Base-by-base conservation (phyloP, 148 eudicot genomes). In the Nyssa sinensis region DNA sequence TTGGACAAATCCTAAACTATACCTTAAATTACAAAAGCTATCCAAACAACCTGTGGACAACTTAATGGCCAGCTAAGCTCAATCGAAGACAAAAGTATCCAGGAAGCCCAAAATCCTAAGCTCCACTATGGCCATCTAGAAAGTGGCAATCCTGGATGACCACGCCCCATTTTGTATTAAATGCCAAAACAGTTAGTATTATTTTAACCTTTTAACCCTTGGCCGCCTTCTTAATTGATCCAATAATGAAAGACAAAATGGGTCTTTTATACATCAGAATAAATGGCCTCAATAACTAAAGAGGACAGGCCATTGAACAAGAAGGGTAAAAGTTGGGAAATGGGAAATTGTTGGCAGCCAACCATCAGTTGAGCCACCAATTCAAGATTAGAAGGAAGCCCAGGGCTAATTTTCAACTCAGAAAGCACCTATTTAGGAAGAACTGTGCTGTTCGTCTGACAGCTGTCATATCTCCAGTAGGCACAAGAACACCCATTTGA, bases 401-500 rank as follows among this genome's bases (percentile, higher is more conserved):
- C 5, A 39, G 24, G 35, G 27, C 21, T 9, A 35, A 47, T 17
- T 72, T 41, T 78, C n/a, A 62, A 62, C 37, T 19, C 8, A 41
- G n/a, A 23, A 59, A 76, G 69, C 79, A 95, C 98, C 96, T 95
- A 75, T 90, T 88, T 67, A 95, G 97, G 82, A 95, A 95, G 80
- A 95, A 95, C 61, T 76, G 88, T 41, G 98, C 98, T 64, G 98
- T 95, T 82, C 98, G 80, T 84, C 96, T 85, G 65, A 95, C 91
- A 76, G 98, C 98, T 71, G 98, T 95, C 91, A 89, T 86, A 75
- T 95, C 98, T 69, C 98, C 98, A 41, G 98, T 95, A 78, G 98
- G 98, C 39, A 95, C 98, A 39, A 95, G 90, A 67, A 95, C 96
- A 64, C 98, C 98, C 98, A 95, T 95, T 81, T 90, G 96, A 84